Conservation (phyloP, 306 rosid species). For the Sindora glabra region DNA sequence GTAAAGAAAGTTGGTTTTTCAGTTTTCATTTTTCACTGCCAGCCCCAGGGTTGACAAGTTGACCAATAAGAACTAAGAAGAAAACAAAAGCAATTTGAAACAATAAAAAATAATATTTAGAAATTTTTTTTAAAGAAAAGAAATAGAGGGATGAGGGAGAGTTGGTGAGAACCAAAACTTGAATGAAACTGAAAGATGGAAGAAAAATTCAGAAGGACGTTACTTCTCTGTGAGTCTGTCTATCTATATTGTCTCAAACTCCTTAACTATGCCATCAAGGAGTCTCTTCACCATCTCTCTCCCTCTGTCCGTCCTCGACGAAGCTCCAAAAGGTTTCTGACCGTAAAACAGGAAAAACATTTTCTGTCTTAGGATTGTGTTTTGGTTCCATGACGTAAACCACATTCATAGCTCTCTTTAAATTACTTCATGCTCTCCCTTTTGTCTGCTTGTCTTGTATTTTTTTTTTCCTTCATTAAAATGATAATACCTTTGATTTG, state of each 20-base stretch:
- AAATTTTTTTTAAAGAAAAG: background rate
- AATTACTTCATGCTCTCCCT: background rate
- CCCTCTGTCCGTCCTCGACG: constrained; percentile 4
- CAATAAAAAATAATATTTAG: no score
- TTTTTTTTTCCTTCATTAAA: no score
- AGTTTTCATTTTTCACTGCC: no score
- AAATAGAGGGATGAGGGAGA: background rate
- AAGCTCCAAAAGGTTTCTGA: constrained; percentile 7
- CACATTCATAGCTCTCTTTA: background rate
- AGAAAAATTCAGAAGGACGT: constrained; percentile 41
- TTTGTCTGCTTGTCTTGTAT: background rate
- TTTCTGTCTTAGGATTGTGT: background rate
- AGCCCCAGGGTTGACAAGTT: background rate
- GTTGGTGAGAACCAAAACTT: constrained; percentile 43
- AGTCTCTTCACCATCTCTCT: constrained; percentile 14
- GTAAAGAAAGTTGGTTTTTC: background rate
- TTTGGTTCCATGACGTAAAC: background rate
- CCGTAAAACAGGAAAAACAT: no score
- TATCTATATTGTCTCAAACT: constrained; percentile 29
- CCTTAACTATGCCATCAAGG: constrained; percentile 24
- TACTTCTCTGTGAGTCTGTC: constrained; percentile 11
- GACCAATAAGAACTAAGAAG: background rate
- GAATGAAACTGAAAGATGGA: constrained; percentile 24
- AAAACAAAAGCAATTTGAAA: background rate
- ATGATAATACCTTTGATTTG: no score